These are phyloP conservation scores for Parietichytrium sp. DNA, from an alignment of 108 stramenopile genomes.

Conservation along the genomic window DNA sequence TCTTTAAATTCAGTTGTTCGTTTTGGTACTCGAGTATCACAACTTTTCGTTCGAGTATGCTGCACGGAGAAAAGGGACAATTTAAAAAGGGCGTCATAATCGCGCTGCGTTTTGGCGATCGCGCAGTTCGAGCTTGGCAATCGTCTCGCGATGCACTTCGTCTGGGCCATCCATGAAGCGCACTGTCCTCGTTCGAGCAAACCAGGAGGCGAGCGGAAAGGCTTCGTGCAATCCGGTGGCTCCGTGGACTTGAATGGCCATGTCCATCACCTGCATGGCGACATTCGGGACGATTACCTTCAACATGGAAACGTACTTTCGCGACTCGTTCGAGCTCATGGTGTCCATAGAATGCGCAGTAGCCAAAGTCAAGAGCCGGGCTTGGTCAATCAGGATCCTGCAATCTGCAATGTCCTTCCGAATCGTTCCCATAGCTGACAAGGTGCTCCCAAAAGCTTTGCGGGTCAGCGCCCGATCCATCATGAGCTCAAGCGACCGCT, in stretches of 20 bases:
- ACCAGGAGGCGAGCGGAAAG: slow-evolving; percentile 74
- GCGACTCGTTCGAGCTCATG: slow-evolving; percentile 41
- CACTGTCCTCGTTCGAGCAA: slow-evolving; percentile 75
- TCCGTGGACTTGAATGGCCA: slow-evolving; percentile 83
- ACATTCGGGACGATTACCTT: slow-evolving; percentile 82
- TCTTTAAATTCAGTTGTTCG: no score
- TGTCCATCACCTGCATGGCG: slow-evolving; percentile 74
- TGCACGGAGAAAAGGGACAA: no score
- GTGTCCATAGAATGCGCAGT: slow-evolving; percentile 52
- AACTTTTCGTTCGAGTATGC: no score
- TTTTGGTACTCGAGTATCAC: no score
- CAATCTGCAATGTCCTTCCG: slow-evolving; percentile 27
- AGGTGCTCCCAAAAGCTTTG: slow-evolving; percentile 42
- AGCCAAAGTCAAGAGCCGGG: slow-evolving; percentile 46
- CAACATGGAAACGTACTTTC: slow-evolving; percentile 70
- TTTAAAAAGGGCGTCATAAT: no score
- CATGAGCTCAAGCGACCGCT: slow-evolving; percentile 38
- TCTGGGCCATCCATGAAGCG: slow-evolving; percentile 96
- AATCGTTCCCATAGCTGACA: slow-evolving; percentile 37
- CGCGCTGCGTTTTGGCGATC: neutral
- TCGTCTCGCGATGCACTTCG: slow-evolving; percentile 72
- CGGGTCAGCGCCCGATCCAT: neutral
- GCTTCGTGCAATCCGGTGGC: slow-evolving; percentile 80
- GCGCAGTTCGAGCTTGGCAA: slow-evolving; percentile 45
- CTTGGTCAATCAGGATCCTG: slow-evolving; percentile 37